phyloP scores from a whole-genome alignment of 2,329 filamentous ascomycete species.

The Massarina eburnea region DNA sequence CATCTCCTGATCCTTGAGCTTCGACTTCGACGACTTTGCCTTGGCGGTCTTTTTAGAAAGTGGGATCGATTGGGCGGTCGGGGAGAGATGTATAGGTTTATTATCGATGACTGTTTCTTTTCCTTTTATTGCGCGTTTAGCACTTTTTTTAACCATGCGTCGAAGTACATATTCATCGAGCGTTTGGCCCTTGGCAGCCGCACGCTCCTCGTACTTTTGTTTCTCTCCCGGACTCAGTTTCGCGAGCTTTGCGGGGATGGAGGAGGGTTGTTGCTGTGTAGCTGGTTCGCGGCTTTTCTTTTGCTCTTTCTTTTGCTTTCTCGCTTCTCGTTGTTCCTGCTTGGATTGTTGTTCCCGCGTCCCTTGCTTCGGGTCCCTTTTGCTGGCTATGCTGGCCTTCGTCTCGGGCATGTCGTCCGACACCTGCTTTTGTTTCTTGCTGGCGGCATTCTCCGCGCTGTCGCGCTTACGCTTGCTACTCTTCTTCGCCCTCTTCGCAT shows the following conservation, averaged over 20 bases:
- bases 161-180: slow-evolving; percentile 40
- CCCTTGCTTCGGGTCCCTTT: slow-evolving; percentile 4
- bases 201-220: slow-evolving; percentile 35
- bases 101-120: background rate
- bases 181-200: slow-evolving; percentile 40
- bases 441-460: slow-evolving; percentile 14
- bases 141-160: slow-evolving; percentile 37
- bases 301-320: slow-evolving; percentile 2
- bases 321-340: background rate
- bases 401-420: background rate
- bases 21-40: background rate
- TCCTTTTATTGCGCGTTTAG: slow-evolving; percentile 11
- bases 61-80: slow-evolving; percentile 8
- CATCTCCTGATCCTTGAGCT: background rate
- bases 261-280: slow-evolving; percentile 1
- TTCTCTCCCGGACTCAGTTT: slow-evolving; percentile 32
- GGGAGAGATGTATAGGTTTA: slow-evolving; percentile 1
- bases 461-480: slow-evolving; percentile 33
- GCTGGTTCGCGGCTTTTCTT: background rate
- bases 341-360: background rate
- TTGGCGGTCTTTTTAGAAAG: slow-evolving; percentile 5
- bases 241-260: slow-evolving; percentile 27
- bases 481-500: slow-evolving; percentile 8
- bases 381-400: background rate
- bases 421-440: slow-evolving; percentile 15